Base-by-base conservation (phyloP, 2,329 filamentous ascomycete genomes). In the Pyrenochaeta sp. region DNA sequence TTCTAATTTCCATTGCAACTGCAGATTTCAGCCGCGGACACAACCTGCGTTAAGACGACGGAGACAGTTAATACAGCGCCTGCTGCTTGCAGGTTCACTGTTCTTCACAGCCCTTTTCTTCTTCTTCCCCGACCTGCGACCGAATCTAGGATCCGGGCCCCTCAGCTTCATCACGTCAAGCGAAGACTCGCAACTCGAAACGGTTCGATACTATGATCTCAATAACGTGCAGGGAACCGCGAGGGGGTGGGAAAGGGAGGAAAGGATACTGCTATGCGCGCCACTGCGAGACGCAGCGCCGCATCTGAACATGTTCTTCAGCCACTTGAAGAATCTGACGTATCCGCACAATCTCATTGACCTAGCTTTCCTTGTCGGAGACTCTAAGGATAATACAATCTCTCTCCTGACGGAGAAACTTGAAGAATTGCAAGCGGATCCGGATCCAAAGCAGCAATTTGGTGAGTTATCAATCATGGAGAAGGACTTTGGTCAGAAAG, bases 401-500 rank as follows among this genome's bases (percentile, higher is more conserved):
- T 78, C 86, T 29, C 83, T 95, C 41, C 83, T 99, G 45, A 86
- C 88, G 4, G 81, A 90, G 52, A 87, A 90, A 67, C 80, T 99
- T 47, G 86, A 91, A 64, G 85, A 87, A 35, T 83, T 97, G 12
- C 95, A 99, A 78, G 87, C 86, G 20, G 86, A 95, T 56, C 82
- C 88, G 18, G 90, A 97, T 65, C 87, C 89, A 10, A 88, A 87
- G 65, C 88, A 93, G 77, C 88, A 90, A 14, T 99, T 93, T 72
- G 95, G 95, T 56, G 95, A 99, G 79, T 95, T 99, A 53, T 97
- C 92, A 0, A 95, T 99, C 55, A 93, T 99, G 62, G 92, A 98
- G 78, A 99, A 99, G 79, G 94, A 99, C 75, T 99, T 99, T 80
- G 95, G 95, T 2, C 95, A 99, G 75, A 94, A 94, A 74, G 95